Evolutionary conservation across 768 basidiomycete species (phyloP).

Genomic region (Gloeopeniophorella convolvens): DNA sequence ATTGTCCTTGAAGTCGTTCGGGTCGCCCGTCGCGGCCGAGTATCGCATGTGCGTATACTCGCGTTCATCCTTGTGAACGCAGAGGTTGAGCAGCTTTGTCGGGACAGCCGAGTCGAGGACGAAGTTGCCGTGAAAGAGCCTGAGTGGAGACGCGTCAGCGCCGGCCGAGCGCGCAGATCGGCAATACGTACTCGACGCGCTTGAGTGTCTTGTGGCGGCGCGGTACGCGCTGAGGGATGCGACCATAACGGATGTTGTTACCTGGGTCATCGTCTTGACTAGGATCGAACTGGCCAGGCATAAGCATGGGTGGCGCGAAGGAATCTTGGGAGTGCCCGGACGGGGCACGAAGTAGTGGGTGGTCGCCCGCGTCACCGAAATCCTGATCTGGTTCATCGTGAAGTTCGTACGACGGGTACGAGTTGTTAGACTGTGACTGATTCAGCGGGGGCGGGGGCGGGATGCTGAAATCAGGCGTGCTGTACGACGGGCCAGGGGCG

Average conservation of each 20-base stretch:
- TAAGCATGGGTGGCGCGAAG: constrained; percentile 26
- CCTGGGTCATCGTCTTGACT: constrained; percentile 31
- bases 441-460: constrained; percentile 20
- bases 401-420: constrained; percentile 28
- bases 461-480: constrained; percentile 13
- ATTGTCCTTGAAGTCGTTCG: constrained; percentile 78
- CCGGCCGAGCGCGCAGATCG: background rate
- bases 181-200: constrained; percentile 64
- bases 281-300: constrained; percentile 40
- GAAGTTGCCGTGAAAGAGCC: constrained; percentile 88
- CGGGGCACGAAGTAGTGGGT: constrained; percentile 47
- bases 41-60: constrained; percentile 97
- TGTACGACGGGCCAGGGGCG: background rate
- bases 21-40: constrained; percentile 92
- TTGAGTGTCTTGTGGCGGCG: constrained; percentile 92
- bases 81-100: constrained; percentile 83
- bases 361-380: constrained; percentile 49
- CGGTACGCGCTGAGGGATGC: constrained; percentile 86
- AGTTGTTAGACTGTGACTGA: constrained; percentile 11
- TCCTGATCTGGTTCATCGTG: constrained; percentile 32
- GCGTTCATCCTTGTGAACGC: constrained; percentile 66
- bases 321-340: constrained; percentile 17
- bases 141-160: constrained; percentile 22
- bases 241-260: constrained; percentile 76
- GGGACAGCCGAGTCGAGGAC: constrained; percentile 89